Evolutionary conservation across 208 protist species (phyloP).

Genomic region (Acanthamoeba triangularis): DNA sequence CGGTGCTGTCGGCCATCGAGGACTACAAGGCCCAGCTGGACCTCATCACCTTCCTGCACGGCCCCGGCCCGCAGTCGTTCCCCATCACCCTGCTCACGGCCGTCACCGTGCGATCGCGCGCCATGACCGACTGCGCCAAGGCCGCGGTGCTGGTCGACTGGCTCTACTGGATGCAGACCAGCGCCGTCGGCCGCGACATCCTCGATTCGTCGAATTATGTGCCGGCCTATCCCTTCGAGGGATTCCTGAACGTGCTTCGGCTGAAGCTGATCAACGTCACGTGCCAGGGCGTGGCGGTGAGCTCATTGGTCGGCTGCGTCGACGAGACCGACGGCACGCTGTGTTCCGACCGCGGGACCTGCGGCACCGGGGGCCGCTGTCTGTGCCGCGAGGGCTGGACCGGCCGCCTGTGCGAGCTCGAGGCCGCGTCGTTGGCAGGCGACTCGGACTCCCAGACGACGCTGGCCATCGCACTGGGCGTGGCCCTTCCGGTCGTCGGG

Average conservation of each 20-base stretch:
- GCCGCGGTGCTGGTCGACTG: slow-evolving; percentile 2
- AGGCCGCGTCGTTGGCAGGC: not conserved
- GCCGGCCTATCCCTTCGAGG: no score
- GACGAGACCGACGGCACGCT: not conserved
- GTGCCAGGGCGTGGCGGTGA: not conserved
- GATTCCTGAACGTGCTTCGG: no score
- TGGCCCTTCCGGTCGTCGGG: not conserved
- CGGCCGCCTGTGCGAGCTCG: not conserved
- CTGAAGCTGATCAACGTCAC: not conserved
- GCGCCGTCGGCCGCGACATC: not conserved
- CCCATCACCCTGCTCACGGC: not conserved
- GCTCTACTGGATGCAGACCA: slow-evolving; percentile 37
- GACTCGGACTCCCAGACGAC: no score
- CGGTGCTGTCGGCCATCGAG: not conserved
- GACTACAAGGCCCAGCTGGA: not conserved
- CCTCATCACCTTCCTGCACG: not conserved
- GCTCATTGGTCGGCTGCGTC: not conserved
- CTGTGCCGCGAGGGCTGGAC: not conserved
- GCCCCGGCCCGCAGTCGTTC: not conserved
- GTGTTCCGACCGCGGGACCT: not conserved
- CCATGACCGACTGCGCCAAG: not conserved
- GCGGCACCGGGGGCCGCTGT: not conserved
- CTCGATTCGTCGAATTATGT: not conserved
- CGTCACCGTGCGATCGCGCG: not conserved
- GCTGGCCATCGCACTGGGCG: not conserved